These are phyloP conservation scores for Plasmodium gonderi DNA, from an alignment of 169 alveolate species.

Conservation along the genomic window DNA sequence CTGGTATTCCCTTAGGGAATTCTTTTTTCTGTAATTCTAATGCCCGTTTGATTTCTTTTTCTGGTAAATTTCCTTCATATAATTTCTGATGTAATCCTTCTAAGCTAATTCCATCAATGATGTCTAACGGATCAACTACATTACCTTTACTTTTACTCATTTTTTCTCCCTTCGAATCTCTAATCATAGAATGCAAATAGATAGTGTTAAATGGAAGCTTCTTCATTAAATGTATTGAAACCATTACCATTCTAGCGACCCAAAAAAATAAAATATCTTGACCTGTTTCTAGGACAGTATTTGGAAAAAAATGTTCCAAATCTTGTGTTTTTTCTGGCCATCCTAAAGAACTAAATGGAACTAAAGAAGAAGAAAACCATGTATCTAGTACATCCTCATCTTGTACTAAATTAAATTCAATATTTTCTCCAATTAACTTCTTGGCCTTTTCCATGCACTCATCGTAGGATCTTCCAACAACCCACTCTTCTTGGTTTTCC, in stretches of 20 bases:
- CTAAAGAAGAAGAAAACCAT: conserved; percentile 99
- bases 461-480: conserved; percentile 90
- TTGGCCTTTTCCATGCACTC: conserved; percentile 93
- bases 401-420: conserved; percentile 90
- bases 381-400: conserved; percentile 99
- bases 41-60: conserved; percentile 94
- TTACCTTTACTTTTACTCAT: conserved; percentile 99
- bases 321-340: conserved; percentile 97
- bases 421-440: conserved; percentile 83
- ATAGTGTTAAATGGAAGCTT: conserved; percentile 97
- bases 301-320: conserved; percentile 96
- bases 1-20: conserved; percentile 99
- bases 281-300: conserved; percentile 98
- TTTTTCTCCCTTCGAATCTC: conserved; percentile 98
- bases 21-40: conserved; percentile 92
- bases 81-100: conserved; percentile 91
- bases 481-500: conserved; percentile 90
- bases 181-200: conserved; percentile 98
- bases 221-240: conserved; percentile 95
- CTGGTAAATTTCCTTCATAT: conserved; percentile 92
- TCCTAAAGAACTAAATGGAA: conserved; percentile 98
- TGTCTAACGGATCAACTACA: conserved; percentile 99
- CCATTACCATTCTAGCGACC: conserved; percentile 99
- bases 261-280: conserved; percentile 99
- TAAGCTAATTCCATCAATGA: conserved; percentile 95